Base-by-base conservation (phyloP, 1,284 basidiomycete genomes). In the Tilletia caries region DNA sequence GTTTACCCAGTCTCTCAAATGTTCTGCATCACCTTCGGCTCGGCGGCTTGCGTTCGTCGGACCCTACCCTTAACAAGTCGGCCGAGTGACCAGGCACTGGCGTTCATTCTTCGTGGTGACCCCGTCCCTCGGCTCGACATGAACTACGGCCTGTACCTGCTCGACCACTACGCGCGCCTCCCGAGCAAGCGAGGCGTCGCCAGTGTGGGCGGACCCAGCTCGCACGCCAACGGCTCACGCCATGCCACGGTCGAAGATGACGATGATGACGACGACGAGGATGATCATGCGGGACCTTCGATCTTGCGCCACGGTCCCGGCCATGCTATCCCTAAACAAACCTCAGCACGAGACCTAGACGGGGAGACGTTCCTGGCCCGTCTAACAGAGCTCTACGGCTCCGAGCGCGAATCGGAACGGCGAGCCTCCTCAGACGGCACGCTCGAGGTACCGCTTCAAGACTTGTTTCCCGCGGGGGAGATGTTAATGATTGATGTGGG, bases 1-100 rank as follows among this genome's bases (percentile, higher is more conserved):
- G 12, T 20, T 8, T 58, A 5, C 23, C n/a, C n/a, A 58, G 54
- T 58, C 54, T 58, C 54, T 6, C 54, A 58, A 32, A 25, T 58
- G 23, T 58, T 58, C 29, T 58, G 54, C 54, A 58, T 58, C 54
- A 58, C 54, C 10, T 58, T 58, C 29, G 54, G 54, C 54, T 58
- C 54, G 15, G 54, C 54, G 12, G 54, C 54, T 6, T 58, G 54
- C 54, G 54, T 58, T 32, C 54, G 54, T 13, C 54, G 54, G 20
- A 58, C 54, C 3, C 54, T 6, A 29, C 54, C 54, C 18, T 32
- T 58, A 6, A 58, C 54, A 8, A 29, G 20, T 25, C 54, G 54
- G 29, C 54, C 54, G 8, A 58, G 54, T 25, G 54, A 58, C 29
- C 54, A 58, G 29, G 54, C 25, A 15, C 54, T 58, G 5, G 54